Base-by-base conservation (phyloP, 148 eudicot species). In the Cornus kousa region DNA sequence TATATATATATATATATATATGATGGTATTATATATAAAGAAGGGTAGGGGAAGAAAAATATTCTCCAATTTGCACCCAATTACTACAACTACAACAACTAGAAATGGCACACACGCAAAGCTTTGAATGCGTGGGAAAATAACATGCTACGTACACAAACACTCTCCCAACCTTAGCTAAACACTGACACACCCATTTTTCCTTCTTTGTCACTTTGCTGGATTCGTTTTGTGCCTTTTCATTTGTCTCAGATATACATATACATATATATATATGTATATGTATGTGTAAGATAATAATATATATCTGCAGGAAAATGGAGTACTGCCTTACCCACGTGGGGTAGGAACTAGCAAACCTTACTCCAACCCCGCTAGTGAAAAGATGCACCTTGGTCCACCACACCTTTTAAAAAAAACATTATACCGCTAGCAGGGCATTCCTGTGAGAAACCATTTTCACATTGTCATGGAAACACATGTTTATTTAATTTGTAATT, bases 121-220 rank as follows among this genome's bases (percentile, higher is more conserved):
- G 83, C 83, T 79, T 80, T 80, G 75, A 75, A 75, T 75, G 75
- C 37, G 75, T 80, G 19, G 19, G 74, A 75, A 59, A 75, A 43
- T 59, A 31, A 78, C 68, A 68, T 71, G 68, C 28, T 17, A n/a
- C 11, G 23, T 55, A 70, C 70, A n/a, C 65, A 70, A 31, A 69
- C 70, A 68, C 73, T 9, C 76, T 23, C 62, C 73, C 46, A 65
- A 23, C 68, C 59, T 53, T 11, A 12, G 59, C 59, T 53, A 11
- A 53, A 53, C 59, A 14, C 59, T 53, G 59, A 53, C 59, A 53
- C 59, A 11, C 17, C 59, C 59, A 53, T 37, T 73, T 20, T 77
- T 68, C 72, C 24, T 74, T 70, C 24, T 82, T 82, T 60, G 77
- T 68, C 78, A 40, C 71, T 37, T 69, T 78, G 73, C 65, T 82